These are phyloP conservation scores for Daldinia sp. DNA, from an alignment of 2,329 filamentous ascomycete species.

Conservation along the genomic window DNA sequence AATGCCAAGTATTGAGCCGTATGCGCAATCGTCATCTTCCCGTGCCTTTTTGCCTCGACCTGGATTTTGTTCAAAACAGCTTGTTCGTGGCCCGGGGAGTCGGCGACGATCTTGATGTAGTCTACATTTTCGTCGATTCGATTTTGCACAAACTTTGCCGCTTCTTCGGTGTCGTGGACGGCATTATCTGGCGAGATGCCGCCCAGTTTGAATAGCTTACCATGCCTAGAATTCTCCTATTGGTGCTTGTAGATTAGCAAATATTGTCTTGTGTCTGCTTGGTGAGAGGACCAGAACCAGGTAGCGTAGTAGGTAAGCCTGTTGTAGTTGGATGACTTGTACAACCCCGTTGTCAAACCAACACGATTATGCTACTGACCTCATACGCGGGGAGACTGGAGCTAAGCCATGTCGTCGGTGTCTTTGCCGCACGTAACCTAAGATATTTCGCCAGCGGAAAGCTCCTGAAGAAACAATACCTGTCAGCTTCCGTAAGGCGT, in stretches of 20 bases:
- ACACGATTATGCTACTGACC: conserved; percentile 16
- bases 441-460: conserved; percentile 23
- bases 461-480: conserved; percentile 8
- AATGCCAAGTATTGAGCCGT: conserved; percentile 41
- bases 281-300: not conserved
- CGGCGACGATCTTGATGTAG: conserved; percentile 44
- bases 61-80: conserved; percentile 38
- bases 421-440: conserved; percentile 18
- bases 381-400: conserved; percentile 33
- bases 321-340: not conserved
- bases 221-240: conserved; percentile 32
- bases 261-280: not conserved
- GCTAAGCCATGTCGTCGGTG: conserved; percentile 33
- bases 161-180: conserved; percentile 30
- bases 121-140: conserved; percentile 38
- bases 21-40: conserved; percentile 42
- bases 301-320: not conserved
- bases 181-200: conserved; percentile 21
- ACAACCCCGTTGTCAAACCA: not conserved
- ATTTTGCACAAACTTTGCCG: conserved; percentile 31
- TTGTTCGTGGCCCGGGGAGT: conserved; percentile 38
- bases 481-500: not conserved
- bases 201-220: conserved; percentile 24
- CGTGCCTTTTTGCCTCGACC: conserved; percentile 36
- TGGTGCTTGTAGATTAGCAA: not conserved